Evolutionary conservation across 2,329 filamentous ascomycete genomes (phyloP), one percentile per base, ranked within the genome.

Genomic region (Emmonsiellopsis sp.): DNA sequence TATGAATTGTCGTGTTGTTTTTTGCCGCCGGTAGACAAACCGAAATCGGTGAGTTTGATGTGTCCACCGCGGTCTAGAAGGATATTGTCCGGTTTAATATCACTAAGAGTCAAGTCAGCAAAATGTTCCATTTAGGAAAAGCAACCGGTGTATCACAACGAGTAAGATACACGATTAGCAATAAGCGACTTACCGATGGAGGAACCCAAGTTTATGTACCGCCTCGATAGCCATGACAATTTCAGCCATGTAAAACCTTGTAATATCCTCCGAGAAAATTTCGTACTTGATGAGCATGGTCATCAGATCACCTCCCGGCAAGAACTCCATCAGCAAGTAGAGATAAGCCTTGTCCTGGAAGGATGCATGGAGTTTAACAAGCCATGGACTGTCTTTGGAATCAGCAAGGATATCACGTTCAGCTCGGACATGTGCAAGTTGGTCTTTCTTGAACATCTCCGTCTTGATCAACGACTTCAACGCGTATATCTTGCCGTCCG

Each of bases 281-380:
- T 98, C 93, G 67, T 98, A 98, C 79, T 97, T 98, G 77, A 98
- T 98, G 62, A 98, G 79, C 93, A 98, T 98, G 3, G 93, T 98
- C 93, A 98, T 98, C 69, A 98, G 73, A 75, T 98, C 93, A 71
- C 93, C 93, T 71, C 93, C 93, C 6, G 93, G 93, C 70, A 98
- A 80, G 73, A 97, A 98, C 73, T 98, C 93, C 93, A 98, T 98
- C 57, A 98, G 79, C 85, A 98, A 93, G 77, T 98, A 98, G 37
- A 98, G 77, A 75, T 96, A 98, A 60, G 93, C 92, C 45, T 82
- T 80, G 68, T 98, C 93, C 73, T 98, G 93, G 78, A 98, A 98
- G 0, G 93, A 97, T 10, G 93, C 96, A 75, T 88, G 95, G 57
- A 98, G 83, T 78, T 96, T 98, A 63, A 98, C 93, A 13, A 98